A percentile compares a stretch with the other conserved stretches of the same genome.
These are phyloP conservation scores for Solanum hybrid DNA, from an alignment of 305 asterid species.

Conservation along the genomic window DNA sequence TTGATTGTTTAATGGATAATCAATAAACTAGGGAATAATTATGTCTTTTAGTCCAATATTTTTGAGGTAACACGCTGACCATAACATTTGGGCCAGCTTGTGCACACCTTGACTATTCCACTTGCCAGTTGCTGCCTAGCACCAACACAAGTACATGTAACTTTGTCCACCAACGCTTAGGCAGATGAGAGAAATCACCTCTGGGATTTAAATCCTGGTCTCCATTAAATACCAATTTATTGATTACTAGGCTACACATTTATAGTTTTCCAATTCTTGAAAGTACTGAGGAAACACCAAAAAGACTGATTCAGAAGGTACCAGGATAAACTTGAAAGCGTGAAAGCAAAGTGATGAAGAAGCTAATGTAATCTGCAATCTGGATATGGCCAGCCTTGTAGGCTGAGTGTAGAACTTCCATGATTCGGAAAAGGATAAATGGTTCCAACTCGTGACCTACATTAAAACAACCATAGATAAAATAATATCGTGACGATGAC, in stretches of 20 bases:
- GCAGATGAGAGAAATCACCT: neutral
- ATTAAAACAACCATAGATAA: neutral
- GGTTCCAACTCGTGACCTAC: conserved; percentile 66
- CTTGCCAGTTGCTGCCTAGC: neutral
- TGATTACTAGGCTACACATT: neutral
- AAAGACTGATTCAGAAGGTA: conserved; percentile 19
- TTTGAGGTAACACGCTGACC: neutral
- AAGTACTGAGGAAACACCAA: conserved; percentile 1
- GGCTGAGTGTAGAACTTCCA: conserved; percentile 71
- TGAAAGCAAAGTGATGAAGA: conserved; percentile 68
- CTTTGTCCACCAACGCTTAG: neutral
- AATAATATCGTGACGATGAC: neutral
- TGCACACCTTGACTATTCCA: neutral
- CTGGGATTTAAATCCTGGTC: neutral
- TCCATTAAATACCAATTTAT: neutral
- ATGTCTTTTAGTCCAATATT: neutral
- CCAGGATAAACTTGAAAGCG: conserved; percentile 68
- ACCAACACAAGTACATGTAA: neutral
- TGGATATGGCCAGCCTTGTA: conserved; percentile 71
- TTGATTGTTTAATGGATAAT: neutral
- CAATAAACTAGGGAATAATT: neutral
- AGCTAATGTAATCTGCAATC: conserved; percentile 71
- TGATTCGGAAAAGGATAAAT: conserved; percentile 35
- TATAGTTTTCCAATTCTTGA: neutral
- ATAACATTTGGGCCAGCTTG: neutral